These are phyloP conservation scores for Tricholoma flavovirens DNA, from an alignment of 768 basidiomycete genomes.

Conservation along the genomic window DNA sequence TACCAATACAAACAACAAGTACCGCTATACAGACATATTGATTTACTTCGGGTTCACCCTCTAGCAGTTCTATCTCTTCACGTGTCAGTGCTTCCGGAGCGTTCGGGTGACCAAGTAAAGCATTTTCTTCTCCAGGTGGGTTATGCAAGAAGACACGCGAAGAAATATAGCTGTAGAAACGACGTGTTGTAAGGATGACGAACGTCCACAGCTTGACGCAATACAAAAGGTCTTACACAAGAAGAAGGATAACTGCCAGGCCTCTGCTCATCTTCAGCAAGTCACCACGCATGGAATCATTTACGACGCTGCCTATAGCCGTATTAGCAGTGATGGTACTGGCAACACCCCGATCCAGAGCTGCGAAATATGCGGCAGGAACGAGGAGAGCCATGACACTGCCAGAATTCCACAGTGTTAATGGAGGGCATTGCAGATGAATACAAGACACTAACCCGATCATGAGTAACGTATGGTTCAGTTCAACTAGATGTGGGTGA, in stretches of 20 bases:
- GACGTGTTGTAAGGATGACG: not conserved
- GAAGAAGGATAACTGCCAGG: conserved; percentile 54
- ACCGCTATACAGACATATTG: conserved; percentile 56
- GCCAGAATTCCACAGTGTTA: not conserved
- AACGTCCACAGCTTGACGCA: not conserved
- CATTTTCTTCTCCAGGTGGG: conserved; percentile 57
- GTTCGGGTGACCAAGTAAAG: conserved; percentile 33
- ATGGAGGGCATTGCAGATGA: not conserved
- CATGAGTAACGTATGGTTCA: conserved; percentile 65
- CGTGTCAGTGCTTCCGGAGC: conserved; percentile 41
- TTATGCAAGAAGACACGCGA: conserved; percentile 68
- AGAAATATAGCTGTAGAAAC: conserved; percentile 46
- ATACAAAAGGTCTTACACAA: conserved; percentile 38
- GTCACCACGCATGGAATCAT: conserved; percentile 35
- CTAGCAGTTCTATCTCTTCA: conserved; percentile 29
- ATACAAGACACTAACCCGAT: conserved; percentile 45
- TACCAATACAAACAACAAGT: conserved; percentile 44
- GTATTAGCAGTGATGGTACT: conserved; percentile 11
- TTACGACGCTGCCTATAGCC: conserved; percentile 25
- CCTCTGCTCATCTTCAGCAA: conserved; percentile 65
- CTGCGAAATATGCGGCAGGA: conserved; percentile 65
- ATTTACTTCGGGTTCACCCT: conserved; percentile 50
- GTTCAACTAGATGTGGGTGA: conserved; percentile 56
- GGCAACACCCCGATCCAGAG: conserved; percentile 35
- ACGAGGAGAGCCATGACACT: conserved; percentile 61